Conservation (phyloP, 169 alveolate species). For the Eimeria acervulina region DNA sequence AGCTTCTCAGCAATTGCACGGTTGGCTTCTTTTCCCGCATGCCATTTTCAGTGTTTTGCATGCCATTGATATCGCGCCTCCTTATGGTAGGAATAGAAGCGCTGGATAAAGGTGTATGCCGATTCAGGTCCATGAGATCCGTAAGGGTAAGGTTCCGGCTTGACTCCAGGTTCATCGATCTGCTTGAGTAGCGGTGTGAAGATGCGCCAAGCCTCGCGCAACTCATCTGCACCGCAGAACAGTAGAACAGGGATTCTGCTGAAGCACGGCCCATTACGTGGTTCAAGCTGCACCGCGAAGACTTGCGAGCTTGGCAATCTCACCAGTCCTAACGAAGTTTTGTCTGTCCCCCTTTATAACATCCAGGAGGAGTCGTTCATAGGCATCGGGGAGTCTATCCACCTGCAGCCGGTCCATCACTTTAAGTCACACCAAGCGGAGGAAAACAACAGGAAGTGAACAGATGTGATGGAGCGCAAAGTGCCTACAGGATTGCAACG, state of each 20-base stretch:
- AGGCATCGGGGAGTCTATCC: slow-evolving; percentile 88
- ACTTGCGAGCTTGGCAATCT: background rate
- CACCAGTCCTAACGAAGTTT: slow-evolving; percentile 86
- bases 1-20: background rate
- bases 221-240: slow-evolving; percentile 82
- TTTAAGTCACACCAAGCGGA: slow-evolving; percentile 6
- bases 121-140: slow-evolving; percentile 88
- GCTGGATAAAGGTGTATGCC: slow-evolving; percentile 84
- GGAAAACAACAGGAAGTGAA: background rate
- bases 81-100: slow-evolving; percentile 78
- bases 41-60: slow-evolving; percentile 54
- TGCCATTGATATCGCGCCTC: slow-evolving; percentile 83
- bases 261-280: background rate
- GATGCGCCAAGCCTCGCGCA: slow-evolving; percentile 89
- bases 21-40: background rate
- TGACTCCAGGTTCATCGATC: slow-evolving; percentile 83
- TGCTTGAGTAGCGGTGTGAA: slow-evolving; percentile 88
- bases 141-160: slow-evolving; percentile 88
- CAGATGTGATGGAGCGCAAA: background rate
- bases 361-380: slow-evolving; percentile 87
- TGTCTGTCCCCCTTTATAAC: slow-evolving; percentile 85
- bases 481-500: background rate
- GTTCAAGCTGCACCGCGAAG: background rate
- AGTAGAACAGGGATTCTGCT: background rate
- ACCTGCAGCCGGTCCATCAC: slow-evolving; percentile 84